Evolutionary conservation across 1,284 basidiomycete genomes (phyloP), one percentile per base, ranked within the genome.

Genomic region (Puccinia triticina): DNA sequence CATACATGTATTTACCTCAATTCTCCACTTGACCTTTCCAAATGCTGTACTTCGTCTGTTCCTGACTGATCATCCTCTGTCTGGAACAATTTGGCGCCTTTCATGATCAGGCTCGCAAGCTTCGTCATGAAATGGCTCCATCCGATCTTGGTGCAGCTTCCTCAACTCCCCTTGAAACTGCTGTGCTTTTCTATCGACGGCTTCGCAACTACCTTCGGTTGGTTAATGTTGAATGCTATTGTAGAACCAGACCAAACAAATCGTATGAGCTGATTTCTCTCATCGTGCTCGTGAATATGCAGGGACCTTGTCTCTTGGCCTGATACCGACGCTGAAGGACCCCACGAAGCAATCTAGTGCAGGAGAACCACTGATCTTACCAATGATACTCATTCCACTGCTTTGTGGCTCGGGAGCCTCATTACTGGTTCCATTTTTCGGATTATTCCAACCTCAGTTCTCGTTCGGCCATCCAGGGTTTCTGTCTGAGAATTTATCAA

Each of bases 371-470:
- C 55, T 81, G n/a, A 57, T 64, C 14, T 48, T 81, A 61, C 78
- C 78, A 2, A 81, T 69, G 29, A 34, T 81, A 26, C 71, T 81
- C 71, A 72, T 81, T 32, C 78, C 78, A 73, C 69, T 81, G 3
- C 46, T 81, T 26, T 73, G 69, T 64, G 78, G 78, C 50, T 81
- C 78, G 59, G 78, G 78, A 16, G 78, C 78, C 29, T 81, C 78
- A 18, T 48, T 81, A 23, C n/a, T 81, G 5, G 78, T 81, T 11
- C 78, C 78, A 29, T 64, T 81, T 46, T 81, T 81, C 26, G 78
- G 78, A 57, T 69, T 81, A 40, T 81, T 81, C 14, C 34, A 74
- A 37, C 78, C 78, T 50, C 50, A 73, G 67, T 73, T 81, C 34
- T 59, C 67, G 48, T 81, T 81, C 37, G 57, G 53, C 8, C 78